Evolutionary conservation across 2,329 filamentous ascomycete species (phyloP), one percentile per base, ranked within the genome.

Genomic region (Periconia digitata): DNA sequence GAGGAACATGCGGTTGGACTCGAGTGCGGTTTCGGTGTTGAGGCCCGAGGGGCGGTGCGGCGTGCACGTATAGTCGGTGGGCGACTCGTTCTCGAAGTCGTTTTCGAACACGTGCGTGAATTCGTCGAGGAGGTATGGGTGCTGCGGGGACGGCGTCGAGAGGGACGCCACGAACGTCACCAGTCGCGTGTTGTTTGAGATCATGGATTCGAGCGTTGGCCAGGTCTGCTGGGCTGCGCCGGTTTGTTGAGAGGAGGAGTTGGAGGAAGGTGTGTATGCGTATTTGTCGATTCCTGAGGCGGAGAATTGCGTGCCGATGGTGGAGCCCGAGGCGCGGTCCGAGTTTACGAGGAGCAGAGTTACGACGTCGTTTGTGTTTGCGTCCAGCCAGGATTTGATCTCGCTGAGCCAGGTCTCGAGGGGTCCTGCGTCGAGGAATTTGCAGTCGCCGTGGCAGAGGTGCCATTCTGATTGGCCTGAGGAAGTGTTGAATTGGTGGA

Each of bases 281-380:
- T 86, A 81, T 16, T 75, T 71, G 43, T 78, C 76, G 56, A 92
- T 79, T 39, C 84, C 82, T 2, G 86, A 63, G 15, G 60, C 49
- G 12, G 52, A 49, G 62, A 71, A 72, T 7, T 66, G 79, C 6
- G 74, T 62, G 45, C 81, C 72, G 47, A 89, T 80, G 5, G 81
- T 76, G 0, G 78, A 67, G 6, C 81, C 79, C 1, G 76, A 67
- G 18, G 81, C 79, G 40, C 78, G 72, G 68, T 87, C 85, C 3
- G 82, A 82, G 74, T 90, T 90, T 59, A 90, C 87, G 36, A 90
- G 75, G 20, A 92, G 71, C 13, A 92, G 66, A 4, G 88, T 92
- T 18, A 92, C 83, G 16, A 92, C 87, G 20, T 92, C 88, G 72
- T 86, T 84, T 3, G 84, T 78, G 69, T 92, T 84, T 15, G 66